These are phyloP conservation scores for Leccinum disarticulatum DNA, from an alignment of 768 basidiomycete genomes.

Conservation along the genomic window DNA sequence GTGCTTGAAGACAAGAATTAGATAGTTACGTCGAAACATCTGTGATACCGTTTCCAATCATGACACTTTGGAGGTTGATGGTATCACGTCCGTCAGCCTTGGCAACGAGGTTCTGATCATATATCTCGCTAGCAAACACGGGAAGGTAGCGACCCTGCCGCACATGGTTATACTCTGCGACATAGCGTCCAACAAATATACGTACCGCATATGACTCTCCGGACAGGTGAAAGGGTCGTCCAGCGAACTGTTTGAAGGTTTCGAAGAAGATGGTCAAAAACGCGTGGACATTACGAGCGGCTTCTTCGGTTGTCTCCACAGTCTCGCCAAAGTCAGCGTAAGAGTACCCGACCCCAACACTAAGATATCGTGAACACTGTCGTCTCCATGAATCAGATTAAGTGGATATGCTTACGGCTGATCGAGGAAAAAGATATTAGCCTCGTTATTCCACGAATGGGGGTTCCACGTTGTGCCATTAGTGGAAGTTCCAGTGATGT, in stretches of 20 bases:
- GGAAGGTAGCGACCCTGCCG: constrained; percentile 69
- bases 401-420: constrained; percentile 44
- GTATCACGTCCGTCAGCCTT: constrained; percentile 47
- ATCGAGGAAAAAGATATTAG: constrained; percentile 72
- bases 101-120: constrained; percentile 65
- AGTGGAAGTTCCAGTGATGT: constrained; percentile 50
- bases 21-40: constrained; percentile 47
- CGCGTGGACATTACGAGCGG: constrained; percentile 70
- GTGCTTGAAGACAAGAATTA: not conserved
- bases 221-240: constrained; percentile 66
- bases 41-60: constrained; percentile 74
- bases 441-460: constrained; percentile 62
- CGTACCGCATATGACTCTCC: constrained; percentile 74
- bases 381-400: not conserved
- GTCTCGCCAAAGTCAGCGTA: constrained; percentile 69
- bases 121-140: constrained; percentile 72
- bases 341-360: constrained; percentile 70
- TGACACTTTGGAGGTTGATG: constrained; percentile 68
- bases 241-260: constrained; percentile 70
- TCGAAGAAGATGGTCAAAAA: constrained; percentile 82
- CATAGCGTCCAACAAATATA: constrained; percentile 6
- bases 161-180: not conserved
- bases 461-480: constrained; percentile 67
- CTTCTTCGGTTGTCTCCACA: constrained; percentile 76
- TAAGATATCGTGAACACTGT: constrained; percentile 19